These are phyloP conservation scores for Ophiocordyceps robertsii DNA, from an alignment of 2,329 filamentous ascomycete genomes.

Conservation along the genomic window DNA sequence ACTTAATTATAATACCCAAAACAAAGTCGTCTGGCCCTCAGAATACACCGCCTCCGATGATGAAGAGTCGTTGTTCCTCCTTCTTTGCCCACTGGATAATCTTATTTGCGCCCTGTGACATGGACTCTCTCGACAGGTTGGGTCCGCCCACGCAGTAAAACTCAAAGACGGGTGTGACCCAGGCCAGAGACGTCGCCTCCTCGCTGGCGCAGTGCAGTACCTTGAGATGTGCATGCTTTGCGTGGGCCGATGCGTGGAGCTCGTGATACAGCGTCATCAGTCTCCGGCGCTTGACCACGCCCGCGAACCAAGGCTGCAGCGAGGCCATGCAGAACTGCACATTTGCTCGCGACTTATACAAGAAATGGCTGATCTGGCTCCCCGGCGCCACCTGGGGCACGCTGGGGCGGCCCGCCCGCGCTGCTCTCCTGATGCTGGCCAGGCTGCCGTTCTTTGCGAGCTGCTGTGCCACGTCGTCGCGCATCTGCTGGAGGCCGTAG, in stretches of 20 bases:
- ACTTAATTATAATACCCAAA: conserved; percentile 2
- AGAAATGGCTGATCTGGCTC: conserved; percentile 73
- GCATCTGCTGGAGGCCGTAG: conserved; percentile 69
- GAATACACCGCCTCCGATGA: conserved; percentile 91
- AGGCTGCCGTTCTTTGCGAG: conserved; percentile 66
- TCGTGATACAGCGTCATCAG: conserved; percentile 76
- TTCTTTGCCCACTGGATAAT: conserved; percentile 83
- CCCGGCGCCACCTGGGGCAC: conserved; percentile 68
- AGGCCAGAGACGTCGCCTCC: conserved; percentile 72
- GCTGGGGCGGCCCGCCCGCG: conserved; percentile 55
- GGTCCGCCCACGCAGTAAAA: conserved; percentile 89
- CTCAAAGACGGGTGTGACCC: conserved; percentile 85
- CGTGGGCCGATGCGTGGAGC: conserved; percentile 74
- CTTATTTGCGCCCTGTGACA: conserved; percentile 78
- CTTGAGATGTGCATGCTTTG: conserved; percentile 71
- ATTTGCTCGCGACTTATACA: conserved; percentile 90
- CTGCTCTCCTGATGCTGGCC: conserved; percentile 57
- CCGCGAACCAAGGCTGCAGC: conserved; percentile 53
- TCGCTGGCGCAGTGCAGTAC: conserved; percentile 67
- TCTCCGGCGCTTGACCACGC: conserved; percentile 47
- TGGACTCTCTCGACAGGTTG: conserved; percentile 44
- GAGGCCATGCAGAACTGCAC: conserved; percentile 93
- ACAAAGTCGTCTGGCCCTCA: conserved; percentile 13
- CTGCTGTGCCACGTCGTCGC: conserved; percentile 49
- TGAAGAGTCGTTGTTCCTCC: conserved; percentile 90